Evolutionary conservation across 2,329 filamentous ascomycete genomes (phyloP).

Genomic region (Cercospora sp.): DNA sequence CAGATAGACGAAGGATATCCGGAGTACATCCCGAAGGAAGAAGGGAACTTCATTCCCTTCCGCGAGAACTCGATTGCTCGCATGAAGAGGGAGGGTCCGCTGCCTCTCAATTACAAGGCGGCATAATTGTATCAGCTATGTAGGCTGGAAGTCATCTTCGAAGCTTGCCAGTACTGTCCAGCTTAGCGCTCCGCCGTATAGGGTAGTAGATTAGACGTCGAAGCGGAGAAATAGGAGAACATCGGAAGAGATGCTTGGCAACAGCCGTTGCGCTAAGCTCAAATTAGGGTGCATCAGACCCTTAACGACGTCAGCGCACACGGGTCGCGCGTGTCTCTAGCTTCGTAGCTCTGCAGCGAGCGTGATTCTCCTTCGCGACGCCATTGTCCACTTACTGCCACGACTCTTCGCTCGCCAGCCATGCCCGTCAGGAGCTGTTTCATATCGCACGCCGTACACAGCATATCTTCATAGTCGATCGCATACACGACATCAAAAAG

Average conservation of each 20-base stretch:
- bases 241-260: background rate
- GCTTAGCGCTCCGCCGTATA: too few species aligned
- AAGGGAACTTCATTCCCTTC: background rate
- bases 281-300: background rate
- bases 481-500: background rate
- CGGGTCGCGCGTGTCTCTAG: conserved; percentile 5
- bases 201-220: too few species aligned
- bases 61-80: background rate
- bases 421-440: background rate
- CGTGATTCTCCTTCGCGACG: background rate
- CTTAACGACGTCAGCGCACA: conserved; percentile 3
- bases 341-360: background rate
- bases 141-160: too few species aligned
- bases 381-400: background rate
- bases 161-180: too few species aligned
- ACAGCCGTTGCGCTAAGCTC: background rate
- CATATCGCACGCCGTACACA: conserved; percentile 8
- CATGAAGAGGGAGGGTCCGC: background rate
- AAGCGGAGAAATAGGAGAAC: background rate
- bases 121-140: too few species aligned
- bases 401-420: background rate
- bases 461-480: background rate
- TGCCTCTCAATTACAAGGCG: background rate
- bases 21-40: background rate
- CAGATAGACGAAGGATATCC: background rate